Evolutionary conservation across 2,329 filamentous ascomycete genomes (phyloP).

Genomic region (Trichoderma sp.): DNA sequence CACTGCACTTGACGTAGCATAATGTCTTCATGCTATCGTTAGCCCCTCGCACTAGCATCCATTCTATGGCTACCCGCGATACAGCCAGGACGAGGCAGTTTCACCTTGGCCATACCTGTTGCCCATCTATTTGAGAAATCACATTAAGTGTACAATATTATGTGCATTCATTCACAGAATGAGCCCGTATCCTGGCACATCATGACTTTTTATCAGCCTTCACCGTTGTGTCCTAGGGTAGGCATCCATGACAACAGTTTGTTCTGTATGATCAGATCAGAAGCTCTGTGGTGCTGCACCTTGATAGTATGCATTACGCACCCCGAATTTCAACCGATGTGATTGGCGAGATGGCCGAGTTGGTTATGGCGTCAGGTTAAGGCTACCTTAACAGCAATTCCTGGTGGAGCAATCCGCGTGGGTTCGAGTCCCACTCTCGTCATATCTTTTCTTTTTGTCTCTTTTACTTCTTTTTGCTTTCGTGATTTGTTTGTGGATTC

Average conservation of each 20-base stretch:
- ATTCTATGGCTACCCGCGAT: not conserved
- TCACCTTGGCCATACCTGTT: too few species aligned
- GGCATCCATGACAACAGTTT: not conserved
- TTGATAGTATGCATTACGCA: not conserved
- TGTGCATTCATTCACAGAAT: not conserved
- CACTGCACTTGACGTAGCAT: not conserved
- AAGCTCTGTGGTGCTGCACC: not conserved
- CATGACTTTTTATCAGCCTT: not conserved
- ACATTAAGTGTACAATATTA: not conserved
- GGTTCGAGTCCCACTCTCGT: constrained; percentile 24
- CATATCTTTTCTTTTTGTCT: constrained; percentile 6
- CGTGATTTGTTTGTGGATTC: not conserved
- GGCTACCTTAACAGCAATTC: constrained; percentile 22
- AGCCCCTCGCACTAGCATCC: not conserved
- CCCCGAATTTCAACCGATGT: not conserved
- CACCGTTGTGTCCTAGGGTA: not conserved
- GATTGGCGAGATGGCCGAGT: constrained; percentile 22
- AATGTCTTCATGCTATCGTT: not conserved
- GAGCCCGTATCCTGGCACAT: not conserved
- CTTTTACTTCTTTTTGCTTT: not conserved
- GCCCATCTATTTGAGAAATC: not conserved
- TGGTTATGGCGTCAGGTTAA: constrained; percentile 23
- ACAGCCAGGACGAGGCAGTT: not conserved
- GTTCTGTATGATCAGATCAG: not conserved
- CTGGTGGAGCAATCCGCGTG: constrained; percentile 23